Base-by-base conservation (phyloP, 2,329 filamentous ascomycete genomes). In the Lasiodiplodia citricola region DNA sequence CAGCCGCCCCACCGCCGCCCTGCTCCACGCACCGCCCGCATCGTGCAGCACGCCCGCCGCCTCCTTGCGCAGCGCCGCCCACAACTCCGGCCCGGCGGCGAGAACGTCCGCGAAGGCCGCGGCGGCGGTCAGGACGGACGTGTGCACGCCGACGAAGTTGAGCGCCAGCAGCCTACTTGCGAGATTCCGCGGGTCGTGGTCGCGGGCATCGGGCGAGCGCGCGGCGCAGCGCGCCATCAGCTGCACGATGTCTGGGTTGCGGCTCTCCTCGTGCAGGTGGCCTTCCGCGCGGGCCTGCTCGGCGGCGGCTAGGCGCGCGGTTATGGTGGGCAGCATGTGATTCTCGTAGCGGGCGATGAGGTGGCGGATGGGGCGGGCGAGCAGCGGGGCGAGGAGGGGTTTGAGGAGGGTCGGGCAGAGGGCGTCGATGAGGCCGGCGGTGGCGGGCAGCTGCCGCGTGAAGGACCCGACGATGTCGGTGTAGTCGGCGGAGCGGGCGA, bases 1-100 rank as follows among this genome's bases (percentile, higher is more conserved):
- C 13, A 87, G 80, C 3, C 78, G 75, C 11, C 77, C 74, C 0
- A 87, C 77, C 0, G 75, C 77, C 8, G 78, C 72, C 70, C 86
- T 87, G 21, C 80, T 84, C 85, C 85, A 87, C 7, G 7, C 31
- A 10, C 31, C 31, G 31, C 75, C 72, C n/a, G 80, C 78, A 35
- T 80, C 76, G 8, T 70, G 70, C 2, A 81, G 71, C 1, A 80
- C 76, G 1, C 75, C 71, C 0, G 71, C 58, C 0, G 83, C 79
- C 68, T 87, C 85, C 10, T 82, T 78, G n/a, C 82, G 79, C 13
- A 87, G 77, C 1, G 73, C 71, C 37, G 71, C 69, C 8, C 72
- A 38, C 13, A 75, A 71, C 2, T 67, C 70, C 8, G 70, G 71
- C 4, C 70, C 72, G 3, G 72, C 69, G 25, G 31, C 66, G 11